Conservation (phyloP, 2,329 filamentous ascomycete species). For the Pyrenophora tritici-repentis region DNA sequence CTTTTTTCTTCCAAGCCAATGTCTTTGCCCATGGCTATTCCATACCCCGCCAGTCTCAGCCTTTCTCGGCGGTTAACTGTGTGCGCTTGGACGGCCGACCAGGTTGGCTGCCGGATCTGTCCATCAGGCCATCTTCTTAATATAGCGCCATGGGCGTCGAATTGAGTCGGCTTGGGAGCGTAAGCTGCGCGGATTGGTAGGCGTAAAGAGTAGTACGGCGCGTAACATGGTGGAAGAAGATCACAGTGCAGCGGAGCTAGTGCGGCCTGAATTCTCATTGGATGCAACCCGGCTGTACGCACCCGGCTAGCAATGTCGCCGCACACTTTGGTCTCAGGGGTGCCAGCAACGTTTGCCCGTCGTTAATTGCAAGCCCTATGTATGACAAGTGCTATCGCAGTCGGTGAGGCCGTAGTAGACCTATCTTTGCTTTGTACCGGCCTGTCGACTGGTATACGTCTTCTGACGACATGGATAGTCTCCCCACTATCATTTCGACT, state of each 20-base stretch:
- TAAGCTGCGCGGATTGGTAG: constrained; percentile 39
- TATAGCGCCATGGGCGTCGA: constrained; percentile 37
- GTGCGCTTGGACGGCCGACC: constrained; percentile 30
- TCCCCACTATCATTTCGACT: too few species aligned
- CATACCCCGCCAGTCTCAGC: constrained; percentile 34
- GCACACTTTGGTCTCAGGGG: constrained; percentile 35
- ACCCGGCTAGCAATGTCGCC: constrained; percentile 31
- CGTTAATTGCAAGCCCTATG: constrained; percentile 13
- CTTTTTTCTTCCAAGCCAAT: constrained; percentile 30
- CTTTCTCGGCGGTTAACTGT: constrained; percentile 38
- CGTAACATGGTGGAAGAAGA: constrained; percentile 40
- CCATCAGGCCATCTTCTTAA: constrained; percentile 32
- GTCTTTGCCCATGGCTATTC: constrained; percentile 21
- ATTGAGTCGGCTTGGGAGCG: constrained; percentile 30
- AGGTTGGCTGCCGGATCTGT: constrained; percentile 27
- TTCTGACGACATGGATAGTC: background rate
- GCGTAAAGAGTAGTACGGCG: constrained; percentile 30
- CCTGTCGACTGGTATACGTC: background rate
- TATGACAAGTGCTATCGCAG: constrained; percentile 18
- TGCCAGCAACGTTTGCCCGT: constrained; percentile 15
- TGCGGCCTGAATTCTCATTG: constrained; percentile 29
- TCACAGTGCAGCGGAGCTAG: constrained; percentile 37
- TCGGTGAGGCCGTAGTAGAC: constrained; percentile 12
- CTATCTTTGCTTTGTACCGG: background rate
- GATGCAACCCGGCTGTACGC: constrained; percentile 27